Evolutionary conservation across 176 grass and related monocot genomes (phyloP), one percentile per base, ranked within the genome.

Genomic region (Lolium perenne): DNA sequence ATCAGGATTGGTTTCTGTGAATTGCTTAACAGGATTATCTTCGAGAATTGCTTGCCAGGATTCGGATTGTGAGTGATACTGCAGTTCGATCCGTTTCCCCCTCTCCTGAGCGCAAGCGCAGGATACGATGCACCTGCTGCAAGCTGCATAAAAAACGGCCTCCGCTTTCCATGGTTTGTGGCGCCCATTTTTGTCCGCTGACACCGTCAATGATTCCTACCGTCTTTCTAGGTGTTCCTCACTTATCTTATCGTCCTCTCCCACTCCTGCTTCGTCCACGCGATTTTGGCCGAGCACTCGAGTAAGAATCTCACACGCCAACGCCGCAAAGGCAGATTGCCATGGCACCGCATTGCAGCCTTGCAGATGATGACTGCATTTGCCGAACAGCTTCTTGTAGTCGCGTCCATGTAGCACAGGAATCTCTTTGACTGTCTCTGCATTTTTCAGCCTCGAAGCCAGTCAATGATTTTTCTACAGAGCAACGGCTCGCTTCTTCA

Each of bases 161-260:
- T 38, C 70, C 46, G 57, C 78, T 83, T 83, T 91, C 86, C 78
- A 74, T 58, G 73, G 83, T 85, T 83, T 58, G n/a, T 55, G 82
- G 74, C 78, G 47, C 50, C 49, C 74, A 68, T 90, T 50, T 91
- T 89, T 65, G 86, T 85, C 82, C 47, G 59, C 81, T 77, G 85
- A 72, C 45, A 41, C 83, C 63, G 55, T 82, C 84, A 90, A 91
- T 89, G 92, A 89, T 94, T 85, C 76, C 67, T 68, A 77, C 68
- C 92, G 78, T 53, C 79, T 87, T 91, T 91, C 87, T 38, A 89
- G 70, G 68, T 49, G 46, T 54, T 45, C 12, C 15, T 18, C 1
- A 32, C 53, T 63, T 86, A 78, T 86, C 83, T 41, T 74, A 72
- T 78, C 26, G 26, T 29, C 20, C 7, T 76, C 41, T 51, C 8